These are phyloP conservation scores for Artemisia tridentata DNA, from an alignment of 129 eudicot genomes.

Conservation along the genomic window DNA sequence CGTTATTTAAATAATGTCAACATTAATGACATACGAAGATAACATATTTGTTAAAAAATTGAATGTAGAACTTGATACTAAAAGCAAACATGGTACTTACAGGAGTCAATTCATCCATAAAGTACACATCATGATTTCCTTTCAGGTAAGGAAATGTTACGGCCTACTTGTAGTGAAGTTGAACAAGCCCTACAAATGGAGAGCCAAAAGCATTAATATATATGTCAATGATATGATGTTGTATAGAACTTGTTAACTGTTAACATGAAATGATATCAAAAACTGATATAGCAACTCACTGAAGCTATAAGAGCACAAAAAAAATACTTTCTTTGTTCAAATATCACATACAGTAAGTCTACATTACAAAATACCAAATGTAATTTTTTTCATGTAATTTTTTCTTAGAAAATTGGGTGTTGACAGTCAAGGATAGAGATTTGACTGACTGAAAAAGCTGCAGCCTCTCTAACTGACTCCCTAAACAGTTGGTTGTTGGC, in stretches of 20 bases:
- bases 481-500: too few species aligned
- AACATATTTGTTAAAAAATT: not conserved
- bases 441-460: too few species aligned
- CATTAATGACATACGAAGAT: not conserved
- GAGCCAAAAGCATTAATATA: conserved; percentile 1
- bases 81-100: conserved; percentile 43
- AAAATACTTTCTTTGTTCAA: too few species aligned
- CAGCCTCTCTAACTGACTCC: too few species aligned
- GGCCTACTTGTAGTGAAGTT: conserved; percentile 96
- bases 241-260: not conserved
- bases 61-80: not conserved
- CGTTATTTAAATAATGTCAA: not conserved
- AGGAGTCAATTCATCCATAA: conserved; percentile 83
- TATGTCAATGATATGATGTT: not conserved
- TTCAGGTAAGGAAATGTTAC: conserved; percentile 76
- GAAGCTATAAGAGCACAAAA: too few species aligned
- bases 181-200: conserved; percentile 72
- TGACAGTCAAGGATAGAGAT: too few species aligned
- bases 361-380: too few species aligned
- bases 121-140: conserved; percentile 93
- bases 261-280: not conserved
- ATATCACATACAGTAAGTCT: too few species aligned
- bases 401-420: too few species aligned
- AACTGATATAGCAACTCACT: too few species aligned
- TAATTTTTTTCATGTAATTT: too few species aligned